Evolutionary conservation across 2,329 filamentous ascomycete genomes (phyloP), one percentile per base, ranked within the genome.

Genomic region (Akanthomyces uredinophilus): DNA sequence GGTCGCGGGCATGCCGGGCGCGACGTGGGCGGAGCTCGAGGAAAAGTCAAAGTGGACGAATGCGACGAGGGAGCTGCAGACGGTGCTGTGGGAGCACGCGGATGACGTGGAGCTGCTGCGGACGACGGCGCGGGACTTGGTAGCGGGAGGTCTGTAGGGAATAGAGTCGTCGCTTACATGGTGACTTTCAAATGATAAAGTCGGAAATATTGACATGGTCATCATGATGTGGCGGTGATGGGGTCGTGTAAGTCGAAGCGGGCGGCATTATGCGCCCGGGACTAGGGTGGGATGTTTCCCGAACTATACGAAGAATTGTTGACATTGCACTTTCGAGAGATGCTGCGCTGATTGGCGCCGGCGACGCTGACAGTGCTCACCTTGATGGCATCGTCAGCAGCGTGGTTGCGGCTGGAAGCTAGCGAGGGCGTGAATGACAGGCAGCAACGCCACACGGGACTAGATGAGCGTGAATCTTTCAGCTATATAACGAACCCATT

Each of bases 371-470:
- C 22, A 50, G 24, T 29, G 2, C 10, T 32, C 16, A 20, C 47
- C 47, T 50, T 53, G 51, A 41, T 41, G 51, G 51, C 51, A 53
- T 53, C 51, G 51, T 53, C 35, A 53, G 32, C 35, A 27, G 51
- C 32, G 27, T 11, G 35, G 14, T n/a, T 53, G 20, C 35, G 22
- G 35, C 51, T 24, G 35, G 27, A 13, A 41, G 20, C 32, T 52
- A 52, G 50, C 24, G 50, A 39, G 5, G 20, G 35, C 6, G 35
- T 32, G 20, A 27, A 51, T n/a, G 8, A 20, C 24, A 53, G 51
- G 51, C 35, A 52, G 20, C 32, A 6, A 41, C 20, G 22, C 51
- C n/a, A 10, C 35, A 27, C 22, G 4, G 13, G 35, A 41, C 8
- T 18, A n/a, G 11, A n/a, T 20, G 4, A 13, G 10, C 8, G 20